Conservation (phyloP, 768 basidiomycete species). For the Coprinellus aureogranulatus region DNA sequence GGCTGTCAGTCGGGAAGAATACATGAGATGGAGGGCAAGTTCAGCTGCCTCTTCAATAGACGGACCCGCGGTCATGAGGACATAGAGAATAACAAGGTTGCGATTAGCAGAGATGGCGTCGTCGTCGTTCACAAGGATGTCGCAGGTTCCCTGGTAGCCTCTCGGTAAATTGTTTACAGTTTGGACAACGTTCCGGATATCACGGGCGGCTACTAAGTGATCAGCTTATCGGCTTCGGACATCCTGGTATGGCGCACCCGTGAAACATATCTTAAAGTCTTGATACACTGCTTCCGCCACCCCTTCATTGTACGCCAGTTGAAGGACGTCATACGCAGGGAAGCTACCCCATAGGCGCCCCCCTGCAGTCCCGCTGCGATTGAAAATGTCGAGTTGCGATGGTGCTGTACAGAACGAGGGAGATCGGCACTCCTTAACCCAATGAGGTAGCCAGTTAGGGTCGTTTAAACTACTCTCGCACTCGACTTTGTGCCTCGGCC, state of each 20-base stretch:
- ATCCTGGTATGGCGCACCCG: conserved; percentile 19
- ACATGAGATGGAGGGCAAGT: conserved; percentile 41
- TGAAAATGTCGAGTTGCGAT: conserved; percentile 8
- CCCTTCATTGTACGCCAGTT: conserved; percentile 30
- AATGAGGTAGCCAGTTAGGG: conserved; percentile 31
- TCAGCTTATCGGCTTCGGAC: background rate
- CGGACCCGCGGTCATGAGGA: conserved; percentile 36
- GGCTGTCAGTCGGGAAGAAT: conserved; percentile 36
- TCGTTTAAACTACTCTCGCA: conserved; percentile 31
- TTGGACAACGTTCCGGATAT: conserved; percentile 33
- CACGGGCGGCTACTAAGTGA: conserved; percentile 26
- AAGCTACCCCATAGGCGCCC: conserved; percentile 21
- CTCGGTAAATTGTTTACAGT: conserved; percentile 38
- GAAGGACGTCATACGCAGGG: conserved; percentile 34
- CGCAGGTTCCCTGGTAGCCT: conserved; percentile 33
- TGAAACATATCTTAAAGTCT: conserved; percentile 34
- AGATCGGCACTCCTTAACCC: conserved; percentile 28
- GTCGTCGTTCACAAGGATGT: conserved; percentile 38
- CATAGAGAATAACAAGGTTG: conserved; percentile 38
- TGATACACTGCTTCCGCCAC: conserved; percentile 9
- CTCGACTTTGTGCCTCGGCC: conserved; percentile 31
- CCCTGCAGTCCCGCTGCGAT: conserved; percentile 2
- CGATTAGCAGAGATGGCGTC: conserved; percentile 38
- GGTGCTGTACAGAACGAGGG: conserved; percentile 17
- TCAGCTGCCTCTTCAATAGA: conserved; percentile 42